Conservation (phyloP, 169 alveolate species). For the Plasmodium malariae region DNA sequence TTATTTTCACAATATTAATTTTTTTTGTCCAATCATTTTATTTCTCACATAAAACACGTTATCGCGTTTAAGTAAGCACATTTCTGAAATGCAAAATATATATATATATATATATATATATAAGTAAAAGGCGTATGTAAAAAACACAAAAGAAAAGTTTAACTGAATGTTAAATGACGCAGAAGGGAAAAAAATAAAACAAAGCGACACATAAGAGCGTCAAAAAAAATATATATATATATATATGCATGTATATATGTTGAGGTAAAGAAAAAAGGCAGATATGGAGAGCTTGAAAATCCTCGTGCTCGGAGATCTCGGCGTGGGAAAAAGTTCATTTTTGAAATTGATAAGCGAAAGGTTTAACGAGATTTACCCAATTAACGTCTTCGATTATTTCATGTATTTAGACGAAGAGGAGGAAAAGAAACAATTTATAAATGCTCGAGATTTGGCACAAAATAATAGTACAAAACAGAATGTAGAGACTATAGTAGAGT, state of each 20-base stretch:
- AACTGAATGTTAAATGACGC: too few relatives aligned
- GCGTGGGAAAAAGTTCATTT: constrained; percentile 75
- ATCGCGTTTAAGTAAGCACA: too few relatives aligned
- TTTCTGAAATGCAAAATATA: too few relatives aligned
- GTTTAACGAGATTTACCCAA: constrained; percentile 54
- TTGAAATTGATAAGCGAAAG: constrained; percentile 45
- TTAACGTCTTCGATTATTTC: constrained; percentile 53
- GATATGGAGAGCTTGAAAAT: constrained; percentile 44
- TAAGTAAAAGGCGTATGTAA: too few relatives aligned
- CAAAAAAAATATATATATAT: not conserved
- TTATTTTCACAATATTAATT: too few relatives aligned
- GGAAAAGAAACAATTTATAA: constrained; percentile 10
- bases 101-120: constrained; percentile 13
- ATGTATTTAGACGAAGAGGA: constrained; percentile 34
- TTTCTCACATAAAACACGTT: too few relatives aligned
- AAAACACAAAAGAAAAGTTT: too few relatives aligned
- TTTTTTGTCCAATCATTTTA: too few relatives aligned
- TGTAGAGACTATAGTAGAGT: constrained; percentile 38
- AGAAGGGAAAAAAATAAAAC: not conserved
- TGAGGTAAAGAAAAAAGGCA: not conserved
- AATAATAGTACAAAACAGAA: constrained; percentile 35
- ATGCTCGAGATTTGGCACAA: constrained; percentile 41
- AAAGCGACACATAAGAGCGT: too few relatives aligned
- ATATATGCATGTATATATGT: not conserved
- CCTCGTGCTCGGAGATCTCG: constrained; percentile 65